Evolutionary conservation across 345 rosid genomes (phyloP), one percentile per base, ranked within the genome.

Genomic region (Heritiera littoralis): DNA sequence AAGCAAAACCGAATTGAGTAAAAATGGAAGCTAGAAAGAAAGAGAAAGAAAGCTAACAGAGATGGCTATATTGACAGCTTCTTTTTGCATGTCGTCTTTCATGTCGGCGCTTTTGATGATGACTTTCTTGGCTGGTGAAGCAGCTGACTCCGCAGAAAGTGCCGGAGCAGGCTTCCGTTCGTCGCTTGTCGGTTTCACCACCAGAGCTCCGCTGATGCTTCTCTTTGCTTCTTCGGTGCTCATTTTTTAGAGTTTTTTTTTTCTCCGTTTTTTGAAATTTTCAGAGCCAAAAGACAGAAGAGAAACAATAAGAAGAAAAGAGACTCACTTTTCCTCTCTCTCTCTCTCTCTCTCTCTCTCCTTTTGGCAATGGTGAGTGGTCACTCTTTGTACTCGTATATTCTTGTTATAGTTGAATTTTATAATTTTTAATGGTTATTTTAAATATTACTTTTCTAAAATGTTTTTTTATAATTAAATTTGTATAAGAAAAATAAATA

Each of bases 21-120:
- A 72, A 72, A 54, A 28, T 67, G 49, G 72, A 67, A 41, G 32
- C 49, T 12, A 79, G 55, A 73, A 70, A 67, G 13, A 14, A 13
- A 70, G 74, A 63, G 66, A 40, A 28, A 72, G 77, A 41, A 54
- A 60, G 18, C 83, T 84, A 75, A 95, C 99, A 46, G 93, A 81
- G 79, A 91, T 80, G 74, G 99, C 95, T 77, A 93, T 90, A 10
- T 92, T 93, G 71, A 93, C 79, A 46, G 97, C 99, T 49, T 95
- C 99, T 52, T 89, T 91, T 86, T 95, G 98, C 95, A 93, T 84
- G 77, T 92, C 97, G 0, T 93, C 98, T 84, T 92, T 95, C 99
- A 95, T 95, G 87, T 95, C 99, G 79, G 98, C 97, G 86, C 92
- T 95, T 87, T 92, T 93, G 81, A 95, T 84, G 81, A 86, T 77